Evolutionary conservation across 1,139 yeast genomes (phyloP).

Genomic region (Spathaspora sp.): DNA sequence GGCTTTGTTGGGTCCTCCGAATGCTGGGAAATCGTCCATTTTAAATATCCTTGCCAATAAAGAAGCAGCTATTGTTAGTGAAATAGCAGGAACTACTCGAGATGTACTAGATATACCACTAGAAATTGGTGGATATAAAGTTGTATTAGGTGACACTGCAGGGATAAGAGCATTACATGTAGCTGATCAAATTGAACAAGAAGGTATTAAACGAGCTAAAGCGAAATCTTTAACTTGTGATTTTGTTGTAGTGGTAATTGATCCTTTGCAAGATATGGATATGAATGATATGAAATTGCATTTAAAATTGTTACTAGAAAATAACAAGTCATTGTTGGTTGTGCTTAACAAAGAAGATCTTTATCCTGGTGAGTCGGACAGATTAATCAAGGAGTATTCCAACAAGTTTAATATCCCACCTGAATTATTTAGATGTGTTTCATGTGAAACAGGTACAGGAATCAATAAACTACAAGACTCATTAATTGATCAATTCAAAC

Average conservation of each 20-base stretch:
- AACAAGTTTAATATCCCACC: constrained; percentile 23
- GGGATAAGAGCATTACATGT: constrained; percentile 63
- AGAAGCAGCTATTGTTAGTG: constrained; percentile 90
- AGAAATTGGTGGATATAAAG: constrained; percentile 82
- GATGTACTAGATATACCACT: constrained; percentile 82
- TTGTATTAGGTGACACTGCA: constrained; percentile 88
- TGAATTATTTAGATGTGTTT: constrained; percentile 46
- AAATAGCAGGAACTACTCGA: constrained; percentile 92
- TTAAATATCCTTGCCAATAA: constrained; percentile 71
- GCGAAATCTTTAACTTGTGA: constrained; percentile 59
- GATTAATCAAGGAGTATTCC: constrained; percentile 20
- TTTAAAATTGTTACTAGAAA: constrained; percentile 9
- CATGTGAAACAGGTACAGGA: constrained; percentile 65
- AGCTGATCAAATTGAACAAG: constrained; percentile 65
- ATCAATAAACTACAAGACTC: constrained; percentile 41
- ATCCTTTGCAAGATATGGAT: constrained; percentile 12
- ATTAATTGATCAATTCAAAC: constrained; percentile 38
- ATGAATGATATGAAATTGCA: constrained; percentile 31
- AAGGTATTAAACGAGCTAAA: constrained; percentile 82
- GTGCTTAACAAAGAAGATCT: constrained; percentile 67
- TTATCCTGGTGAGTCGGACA: constrained; percentile 15
- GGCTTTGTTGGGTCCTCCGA: constrained; percentile 86
- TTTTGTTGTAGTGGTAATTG: constrained; percentile 50
- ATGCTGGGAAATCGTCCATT: constrained; percentile 92
- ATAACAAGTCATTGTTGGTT: constrained; percentile 34